Evolutionary conservation across 2,329 filamentous ascomycete genomes (phyloP).

Genomic region (Cercospora sp.): DNA sequence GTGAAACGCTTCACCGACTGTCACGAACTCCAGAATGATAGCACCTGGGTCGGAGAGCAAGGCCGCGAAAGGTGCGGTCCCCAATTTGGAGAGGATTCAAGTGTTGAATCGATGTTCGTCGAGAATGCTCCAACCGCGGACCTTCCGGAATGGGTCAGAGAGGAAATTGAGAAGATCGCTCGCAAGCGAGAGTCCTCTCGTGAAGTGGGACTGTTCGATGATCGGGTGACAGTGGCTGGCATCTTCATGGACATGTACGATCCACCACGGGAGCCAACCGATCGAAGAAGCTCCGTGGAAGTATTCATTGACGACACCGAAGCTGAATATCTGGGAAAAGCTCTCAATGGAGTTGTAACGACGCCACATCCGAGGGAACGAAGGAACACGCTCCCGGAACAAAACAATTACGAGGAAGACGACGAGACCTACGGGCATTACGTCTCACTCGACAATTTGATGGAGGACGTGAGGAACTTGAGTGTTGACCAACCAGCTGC

Average conservation of each 20-base stretch:
- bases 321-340: neutral
- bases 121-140: neutral
- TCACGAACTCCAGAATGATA: neutral
- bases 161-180: neutral
- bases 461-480: neutral
- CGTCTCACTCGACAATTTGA: neutral
- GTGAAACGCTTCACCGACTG: neutral
- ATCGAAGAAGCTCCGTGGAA: neutral
- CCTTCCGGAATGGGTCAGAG: neutral
- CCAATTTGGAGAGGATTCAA: neutral
- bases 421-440: neutral
- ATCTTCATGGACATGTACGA: neutral
- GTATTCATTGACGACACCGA: neutral
- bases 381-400: neutral
- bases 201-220: neutral
- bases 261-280: neutral
- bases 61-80: neutral
- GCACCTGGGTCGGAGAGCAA: neutral
- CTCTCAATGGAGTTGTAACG: neutral
- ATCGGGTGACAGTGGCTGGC: neutral
- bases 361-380: neutral
- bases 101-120: neutral
- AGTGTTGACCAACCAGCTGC: neutral
- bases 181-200: neutral
- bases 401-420: neutral